Conservation (phyloP, 257 asterid genomes). For the Gynochthodes officinalis region DNA sequence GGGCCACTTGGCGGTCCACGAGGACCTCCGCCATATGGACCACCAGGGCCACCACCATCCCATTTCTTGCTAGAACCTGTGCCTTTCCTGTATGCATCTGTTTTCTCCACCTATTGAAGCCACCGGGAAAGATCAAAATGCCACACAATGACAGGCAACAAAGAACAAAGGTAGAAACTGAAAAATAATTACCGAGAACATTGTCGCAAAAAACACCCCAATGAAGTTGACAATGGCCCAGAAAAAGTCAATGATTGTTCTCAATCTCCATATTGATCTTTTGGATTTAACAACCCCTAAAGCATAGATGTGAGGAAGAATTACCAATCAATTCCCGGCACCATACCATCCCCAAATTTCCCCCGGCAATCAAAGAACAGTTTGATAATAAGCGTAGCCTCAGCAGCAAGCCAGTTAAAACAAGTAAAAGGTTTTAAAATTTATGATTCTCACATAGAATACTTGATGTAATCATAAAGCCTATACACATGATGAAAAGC, state of each 20-base stretch:
- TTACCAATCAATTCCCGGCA: not conserved
- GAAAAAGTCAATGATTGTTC: slow-evolving; percentile 78
- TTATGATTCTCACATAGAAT: not conserved
- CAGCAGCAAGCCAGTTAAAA: not conserved
- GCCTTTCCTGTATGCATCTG: slow-evolving; percentile 76
- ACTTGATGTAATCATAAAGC: not conserved
- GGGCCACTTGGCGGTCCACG: slow-evolving; percentile 97
- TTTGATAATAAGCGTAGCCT: not conserved
- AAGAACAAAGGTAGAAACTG: not conserved
- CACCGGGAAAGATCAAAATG: not conserved
- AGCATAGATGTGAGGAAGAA: not conserved
- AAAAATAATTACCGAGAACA: slow-evolving; percentile 73
- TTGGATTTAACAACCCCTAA: slow-evolving; percentile 84
- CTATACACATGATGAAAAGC: not conserved
- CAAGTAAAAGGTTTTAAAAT: not conserved
- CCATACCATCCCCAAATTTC: not conserved
- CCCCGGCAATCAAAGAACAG: not conserved
- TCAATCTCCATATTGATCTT: slow-evolving; percentile 81
- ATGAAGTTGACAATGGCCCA: slow-evolving; percentile 70
- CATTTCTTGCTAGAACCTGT: slow-evolving; percentile 89
- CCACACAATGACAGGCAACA: not conserved
- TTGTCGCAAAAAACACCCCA: slow-evolving; percentile 64
- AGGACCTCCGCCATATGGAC: slow-evolving; percentile 90
- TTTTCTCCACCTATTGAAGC: slow-evolving; percentile 71
- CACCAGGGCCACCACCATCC: slow-evolving; percentile 95